Evolutionary conservation across 306 rosid species (phyloP).

Genomic region (Prunus mira): DNA sequence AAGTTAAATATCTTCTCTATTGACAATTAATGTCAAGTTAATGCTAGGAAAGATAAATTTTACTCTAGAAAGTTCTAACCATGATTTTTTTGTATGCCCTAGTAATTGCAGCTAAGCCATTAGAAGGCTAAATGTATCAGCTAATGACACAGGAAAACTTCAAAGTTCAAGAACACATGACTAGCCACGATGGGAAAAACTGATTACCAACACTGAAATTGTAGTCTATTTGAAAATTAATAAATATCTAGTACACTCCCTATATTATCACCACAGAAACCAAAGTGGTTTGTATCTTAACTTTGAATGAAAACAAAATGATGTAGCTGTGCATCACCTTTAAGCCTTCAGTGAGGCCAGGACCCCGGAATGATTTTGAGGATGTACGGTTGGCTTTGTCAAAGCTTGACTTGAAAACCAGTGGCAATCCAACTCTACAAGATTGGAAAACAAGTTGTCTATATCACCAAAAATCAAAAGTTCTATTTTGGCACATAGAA

Average conservation of each 20-base stretch:
- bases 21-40: background rate
- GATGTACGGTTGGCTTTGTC: constrained; percentile 97
- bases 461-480: constrained; percentile 5
- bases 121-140: background rate
- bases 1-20: background rate
- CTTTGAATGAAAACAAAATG: constrained; percentile 9
- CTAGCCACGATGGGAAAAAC: background rate
- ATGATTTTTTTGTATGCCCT: background rate
- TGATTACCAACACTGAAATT: background rate
- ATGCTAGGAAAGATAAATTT: background rate
- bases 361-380: constrained; percentile 94
- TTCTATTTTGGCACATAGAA: background rate
- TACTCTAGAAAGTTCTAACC: background rate
- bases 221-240: background rate
- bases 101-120: background rate
- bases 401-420: constrained; percentile 95
- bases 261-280: background rate
- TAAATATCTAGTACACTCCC: background rate
- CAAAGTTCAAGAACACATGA: background rate
- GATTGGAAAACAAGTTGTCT: constrained; percentile 17
- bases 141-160: background rate
- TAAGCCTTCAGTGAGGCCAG: constrained; percentile 84
- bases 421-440: constrained; percentile 79
- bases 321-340: constrained; percentile 46
- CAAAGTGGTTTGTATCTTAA: background rate